A percentile compares a stretch with the other conserved stretches of the same genome.
Conservation (phyloP, 1,284 basidiomycete species). For the Cutaneotrichosporon cutaneum region DNA sequence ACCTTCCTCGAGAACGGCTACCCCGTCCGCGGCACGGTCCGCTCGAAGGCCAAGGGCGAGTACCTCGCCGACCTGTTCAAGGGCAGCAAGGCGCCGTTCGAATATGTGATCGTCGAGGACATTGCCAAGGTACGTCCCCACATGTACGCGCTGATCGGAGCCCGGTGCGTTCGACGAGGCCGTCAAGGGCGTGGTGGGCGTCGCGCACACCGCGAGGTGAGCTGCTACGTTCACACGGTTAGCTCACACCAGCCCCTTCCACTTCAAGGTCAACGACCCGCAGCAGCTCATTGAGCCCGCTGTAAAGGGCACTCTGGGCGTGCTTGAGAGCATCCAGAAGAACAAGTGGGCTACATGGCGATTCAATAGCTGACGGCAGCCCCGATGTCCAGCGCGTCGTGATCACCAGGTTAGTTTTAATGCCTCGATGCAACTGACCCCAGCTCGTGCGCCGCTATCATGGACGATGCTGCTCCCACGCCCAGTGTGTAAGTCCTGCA, state of each 20-base stretch:
- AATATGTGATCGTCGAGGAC: constrained; percentile 59
- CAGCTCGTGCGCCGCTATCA: constrained; percentile 59
- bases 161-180: constrained; percentile 69
- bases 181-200: constrained; percentile 62
- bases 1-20: constrained; percentile 42
- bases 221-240: background rate
- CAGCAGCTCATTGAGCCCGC: constrained; percentile 63
- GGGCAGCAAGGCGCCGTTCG: constrained; percentile 55
- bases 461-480: constrained; percentile 39
- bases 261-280: constrained; percentile 37
- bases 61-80: constrained; percentile 59
- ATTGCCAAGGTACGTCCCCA: constrained; percentile 55
- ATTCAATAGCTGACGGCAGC: constrained; percentile 26
- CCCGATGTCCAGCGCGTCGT: constrained; percentile 64
- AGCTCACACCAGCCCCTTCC: constrained; percentile 13
- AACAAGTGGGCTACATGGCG: constrained; percentile 52
- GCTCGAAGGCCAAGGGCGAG: constrained; percentile 58
- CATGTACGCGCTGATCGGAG: constrained; percentile 38
- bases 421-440: constrained; percentile 37
- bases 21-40: constrained; percentile 61
- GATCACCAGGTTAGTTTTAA: constrained; percentile 54
- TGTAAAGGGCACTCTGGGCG: constrained; percentile 62
- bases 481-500: constrained; percentile 15
- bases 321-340: constrained; percentile 60
- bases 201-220: constrained; percentile 48